Conservation (phyloP, 1,139 yeast species). For the Nakaseomyces nivariensis region DNA sequence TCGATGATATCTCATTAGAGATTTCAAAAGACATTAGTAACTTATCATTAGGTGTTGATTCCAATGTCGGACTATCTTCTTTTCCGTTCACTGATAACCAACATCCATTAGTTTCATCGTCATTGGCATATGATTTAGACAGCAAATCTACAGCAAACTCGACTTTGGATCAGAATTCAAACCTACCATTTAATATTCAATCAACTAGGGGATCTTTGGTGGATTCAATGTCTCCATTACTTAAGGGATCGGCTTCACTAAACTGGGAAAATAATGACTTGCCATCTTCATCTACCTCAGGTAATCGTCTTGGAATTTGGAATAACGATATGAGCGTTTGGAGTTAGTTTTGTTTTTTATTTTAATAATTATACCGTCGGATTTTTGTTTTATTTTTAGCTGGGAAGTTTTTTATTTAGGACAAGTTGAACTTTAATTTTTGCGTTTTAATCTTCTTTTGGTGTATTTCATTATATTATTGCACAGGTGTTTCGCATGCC, state of each 20-base stretch:
- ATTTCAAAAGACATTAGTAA: neutral
- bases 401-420: neutral
- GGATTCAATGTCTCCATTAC: neutral
- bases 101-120: neutral
- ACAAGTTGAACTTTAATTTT: neutral
- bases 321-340: slow-evolving; percentile 30
- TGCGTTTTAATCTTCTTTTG: neutral
- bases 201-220: neutral
- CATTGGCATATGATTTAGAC: neutral
- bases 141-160: neutral
- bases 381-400: slow-evolving; percentile 1
- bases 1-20: neutral
- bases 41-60: neutral
- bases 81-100: neutral
- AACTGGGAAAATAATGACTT: slow-evolving; percentile 10
- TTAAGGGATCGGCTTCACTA: neutral
- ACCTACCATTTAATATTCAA: neutral
- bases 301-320: slow-evolving; percentile 24
- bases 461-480: neutral
- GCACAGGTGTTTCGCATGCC: neutral
- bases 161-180: neutral
- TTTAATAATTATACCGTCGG: neutral
- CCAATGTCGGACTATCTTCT: neutral
- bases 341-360: slow-evolving; percentile 17
- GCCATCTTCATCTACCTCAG: slow-evolving; percentile 17